These are phyloP conservation scores for Calcarisporium arbuscula DNA, from an alignment of 2,329 filamentous ascomycete genomes.

Conservation along the genomic window DNA sequence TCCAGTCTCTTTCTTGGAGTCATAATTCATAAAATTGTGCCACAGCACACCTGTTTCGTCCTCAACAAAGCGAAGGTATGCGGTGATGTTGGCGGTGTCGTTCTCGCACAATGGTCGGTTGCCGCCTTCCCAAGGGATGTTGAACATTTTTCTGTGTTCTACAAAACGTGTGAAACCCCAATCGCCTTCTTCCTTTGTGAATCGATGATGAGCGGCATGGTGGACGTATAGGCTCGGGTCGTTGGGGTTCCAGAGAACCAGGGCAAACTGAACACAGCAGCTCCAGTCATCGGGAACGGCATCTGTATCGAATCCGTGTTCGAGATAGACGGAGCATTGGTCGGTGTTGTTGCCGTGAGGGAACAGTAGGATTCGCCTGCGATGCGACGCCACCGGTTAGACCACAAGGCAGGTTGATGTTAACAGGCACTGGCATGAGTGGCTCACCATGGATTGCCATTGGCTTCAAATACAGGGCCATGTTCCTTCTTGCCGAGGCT, in stretches of 20 bases:
- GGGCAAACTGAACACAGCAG: constrained; percentile 89
- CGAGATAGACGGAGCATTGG: constrained; percentile 89
- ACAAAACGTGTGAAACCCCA: constrained; percentile 99
- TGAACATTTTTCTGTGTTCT: constrained; percentile 81
- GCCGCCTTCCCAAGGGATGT: constrained; percentile 64
- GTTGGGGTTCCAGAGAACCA: constrained; percentile 91
- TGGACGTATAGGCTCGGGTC: constrained; percentile 82
- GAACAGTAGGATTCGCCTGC: constrained; percentile 88
- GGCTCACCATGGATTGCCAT: constrained; percentile 76
- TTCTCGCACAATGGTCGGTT: constrained; percentile 69
- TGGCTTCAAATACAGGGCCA: constrained; percentile 81
- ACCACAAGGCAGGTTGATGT: constrained; percentile 15
- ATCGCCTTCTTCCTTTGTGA: constrained; percentile 92
- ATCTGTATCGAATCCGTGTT: constrained; percentile 77
- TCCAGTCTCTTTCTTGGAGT: constrained; percentile 98
- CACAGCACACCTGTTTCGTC: constrained; percentile 84
- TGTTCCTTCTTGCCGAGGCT: constrained; percentile 72
- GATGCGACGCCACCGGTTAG: not conserved
- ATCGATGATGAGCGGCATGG: constrained; percentile 85
- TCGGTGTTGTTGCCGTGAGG: constrained; percentile 93
- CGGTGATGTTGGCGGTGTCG: constrained; percentile 72
- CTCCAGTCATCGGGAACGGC: constrained; percentile 88
- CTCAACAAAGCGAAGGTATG: constrained; percentile 74
- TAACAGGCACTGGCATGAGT: constrained; percentile 1
- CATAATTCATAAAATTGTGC: constrained; percentile 91